Conservation (phyloP, 2,329 filamentous ascomycete species). For the Neofusicoccum sp. region DNA sequence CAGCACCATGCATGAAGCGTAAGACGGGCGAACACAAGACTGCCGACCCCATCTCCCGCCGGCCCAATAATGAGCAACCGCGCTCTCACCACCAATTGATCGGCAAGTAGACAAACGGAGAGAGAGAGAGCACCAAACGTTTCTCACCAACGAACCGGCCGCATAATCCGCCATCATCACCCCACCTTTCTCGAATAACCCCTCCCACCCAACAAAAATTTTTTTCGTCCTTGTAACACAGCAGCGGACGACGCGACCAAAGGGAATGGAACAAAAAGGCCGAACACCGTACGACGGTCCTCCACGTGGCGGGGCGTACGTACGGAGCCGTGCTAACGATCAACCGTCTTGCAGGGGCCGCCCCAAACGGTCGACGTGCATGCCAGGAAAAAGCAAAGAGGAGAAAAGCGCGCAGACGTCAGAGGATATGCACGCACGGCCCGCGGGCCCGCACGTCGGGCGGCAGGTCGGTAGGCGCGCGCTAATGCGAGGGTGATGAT, state of each 20-base stretch:
- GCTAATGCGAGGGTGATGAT: neutral
- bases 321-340: neutral
- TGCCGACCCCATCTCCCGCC: neutral
- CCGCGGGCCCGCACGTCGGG: neutral
- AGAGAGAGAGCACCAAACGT: neutral
- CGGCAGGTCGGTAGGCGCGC: neutral
- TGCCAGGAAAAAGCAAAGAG: conserved; percentile 7
- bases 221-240: neutral
- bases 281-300: neutral
- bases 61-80: neutral
- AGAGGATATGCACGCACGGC: conserved; percentile 9
- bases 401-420: neutral
- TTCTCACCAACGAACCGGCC: neutral
- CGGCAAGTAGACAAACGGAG: neutral
- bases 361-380: conserved; percentile 6
- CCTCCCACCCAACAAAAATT: too few species aligned
- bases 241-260: neutral
- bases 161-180: neutral
- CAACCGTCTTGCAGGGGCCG: neutral
- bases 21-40: too few species aligned
- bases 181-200: neutral
- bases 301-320: neutral
- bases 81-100: neutral
- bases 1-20: too few species aligned
- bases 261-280: neutral